These are phyloP conservation scores for Syzygium aromaticum DNA, from an alignment of 345 rosid genomes.

Conservation along the genomic window DNA sequence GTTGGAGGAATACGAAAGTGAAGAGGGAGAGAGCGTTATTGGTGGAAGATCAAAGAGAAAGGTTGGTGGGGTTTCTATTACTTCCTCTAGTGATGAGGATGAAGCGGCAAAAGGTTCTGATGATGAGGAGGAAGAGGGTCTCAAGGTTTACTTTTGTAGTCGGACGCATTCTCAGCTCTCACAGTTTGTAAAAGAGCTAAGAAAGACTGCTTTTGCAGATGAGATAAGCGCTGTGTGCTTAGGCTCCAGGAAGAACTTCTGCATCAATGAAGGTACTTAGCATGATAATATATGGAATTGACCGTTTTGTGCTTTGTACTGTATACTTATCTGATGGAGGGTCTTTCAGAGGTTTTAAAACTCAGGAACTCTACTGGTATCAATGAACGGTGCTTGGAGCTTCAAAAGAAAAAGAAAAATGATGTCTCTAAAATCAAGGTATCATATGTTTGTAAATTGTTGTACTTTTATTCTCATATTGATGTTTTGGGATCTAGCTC, in stretches of 20 bases:
- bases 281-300: not conserved
- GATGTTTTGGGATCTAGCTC: not conserved
- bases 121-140: conserved; percentile 21
- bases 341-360: conserved; percentile 52
- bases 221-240: conserved; percentile 52
- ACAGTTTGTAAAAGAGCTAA: conserved; percentile 75
- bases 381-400: conserved; percentile 82
- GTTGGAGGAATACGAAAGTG: conserved; percentile 81
- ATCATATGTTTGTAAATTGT: not conserved
- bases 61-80: conserved; percentile 20
- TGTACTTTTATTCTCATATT: not conserved
- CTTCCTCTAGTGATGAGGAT: conserved; percentile 66
- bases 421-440: conserved; percentile 68
- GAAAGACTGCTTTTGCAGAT: conserved; percentile 52
- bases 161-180: conserved; percentile 94
- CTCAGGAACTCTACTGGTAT: conserved; percentile 53
- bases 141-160: conserved; percentile 80
- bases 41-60: conserved; percentile 44
- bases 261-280: conserved; percentile 68
- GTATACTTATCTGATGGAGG: not conserved
- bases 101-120: conserved; percentile 21
- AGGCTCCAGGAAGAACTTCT: conserved; percentile 82
- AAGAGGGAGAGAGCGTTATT: conserved; percentile 41
- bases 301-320: not conserved
- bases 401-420: conserved; percentile 57